phyloP scores from a whole-genome alignment of 2,329 filamentous ascomycete genomes.

The Alternaria burnsii region DNA sequence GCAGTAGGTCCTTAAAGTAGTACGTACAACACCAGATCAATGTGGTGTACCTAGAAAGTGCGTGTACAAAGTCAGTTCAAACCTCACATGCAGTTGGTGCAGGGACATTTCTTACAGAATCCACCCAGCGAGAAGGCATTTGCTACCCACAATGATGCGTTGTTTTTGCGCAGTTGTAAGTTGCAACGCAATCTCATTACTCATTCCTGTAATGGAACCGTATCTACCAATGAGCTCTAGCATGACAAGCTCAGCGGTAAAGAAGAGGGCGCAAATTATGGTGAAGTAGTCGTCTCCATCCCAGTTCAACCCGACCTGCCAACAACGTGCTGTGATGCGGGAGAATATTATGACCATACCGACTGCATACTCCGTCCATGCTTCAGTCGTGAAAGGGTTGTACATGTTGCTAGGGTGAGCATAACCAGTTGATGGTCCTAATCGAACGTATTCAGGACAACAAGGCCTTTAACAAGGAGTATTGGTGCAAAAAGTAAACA shows the following conservation, averaged over 20 bases:
- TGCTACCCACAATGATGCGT: conserved; percentile 16
- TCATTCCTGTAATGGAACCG: conserved; percentile 20
- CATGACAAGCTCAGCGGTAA: conserved; percentile 17
- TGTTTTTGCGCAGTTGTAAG: conserved; percentile 12
- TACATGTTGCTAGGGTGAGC: not conserved
- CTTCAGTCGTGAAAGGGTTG: conserved; percentile 16
- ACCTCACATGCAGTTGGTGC: too few relatives aligned
- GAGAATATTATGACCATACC: conserved; percentile 14
- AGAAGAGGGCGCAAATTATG: conserved; percentile 14
- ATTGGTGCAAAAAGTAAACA: not conserved
- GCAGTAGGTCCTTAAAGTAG: not conserved
- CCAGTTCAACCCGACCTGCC: conserved; percentile 13
- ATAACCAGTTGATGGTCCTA: not conserved
- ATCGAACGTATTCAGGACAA: not conserved
- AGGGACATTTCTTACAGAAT: conserved; percentile 2
- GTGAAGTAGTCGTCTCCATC: conserved; percentile 23
- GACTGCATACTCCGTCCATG: conserved; percentile 21
- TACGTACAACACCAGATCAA: conserved; percentile 22
- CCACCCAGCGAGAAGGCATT: conserved; percentile 19
- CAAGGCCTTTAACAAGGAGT: not conserved
- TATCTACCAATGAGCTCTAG: conserved; percentile 17
- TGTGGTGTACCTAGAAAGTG: conserved; percentile 2
- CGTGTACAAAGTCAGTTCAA: too few relatives aligned
- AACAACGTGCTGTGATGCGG: conserved; percentile 15
- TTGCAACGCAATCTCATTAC: conserved; percentile 12